Evolutionary conservation across 164 flowering plant species (phyloP).

Genomic region (Aristolochia californica): DNA sequence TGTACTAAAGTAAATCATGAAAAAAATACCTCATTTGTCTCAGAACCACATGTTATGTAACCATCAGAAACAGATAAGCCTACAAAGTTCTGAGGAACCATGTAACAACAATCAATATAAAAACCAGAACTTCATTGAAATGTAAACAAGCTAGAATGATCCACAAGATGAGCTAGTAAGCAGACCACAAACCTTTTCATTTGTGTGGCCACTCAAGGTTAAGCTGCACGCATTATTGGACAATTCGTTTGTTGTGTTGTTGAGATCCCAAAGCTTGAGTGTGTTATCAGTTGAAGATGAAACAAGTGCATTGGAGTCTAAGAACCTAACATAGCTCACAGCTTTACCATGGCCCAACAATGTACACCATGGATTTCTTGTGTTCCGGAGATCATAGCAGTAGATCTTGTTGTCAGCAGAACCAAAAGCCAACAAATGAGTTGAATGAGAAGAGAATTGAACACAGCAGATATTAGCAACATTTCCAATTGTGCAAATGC

Average conservation of each 20-base stretch:
- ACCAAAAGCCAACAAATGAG: slow-evolving; percentile 77
- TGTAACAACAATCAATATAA: slow-evolving; percentile 9
- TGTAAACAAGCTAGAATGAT: not conserved
- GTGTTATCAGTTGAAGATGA: slow-evolving; percentile 94
- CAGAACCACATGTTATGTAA: slow-evolving; percentile 92
- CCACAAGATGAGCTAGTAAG: not conserved
- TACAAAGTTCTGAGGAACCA: slow-evolving; percentile 74
- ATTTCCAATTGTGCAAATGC: slow-evolving; percentile 59
- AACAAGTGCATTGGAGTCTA: slow-evolving; percentile 74
- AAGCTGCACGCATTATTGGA: slow-evolving; percentile 64
- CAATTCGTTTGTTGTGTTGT: slow-evolving; percentile 41
- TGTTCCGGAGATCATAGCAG: slow-evolving; percentile 83
- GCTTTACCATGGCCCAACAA: slow-evolving; percentile 79
- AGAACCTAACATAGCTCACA: slow-evolving; percentile 86
- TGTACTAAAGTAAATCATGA: not conserved
- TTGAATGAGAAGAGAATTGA: slow-evolving; percentile 75
- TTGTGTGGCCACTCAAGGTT: slow-evolving; percentile 77
- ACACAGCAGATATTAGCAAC: slow-evolving; percentile 90
- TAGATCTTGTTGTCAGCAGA: slow-evolving; percentile 79
- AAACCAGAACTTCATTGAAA: not conserved
- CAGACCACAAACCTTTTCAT: slow-evolving; percentile 62
- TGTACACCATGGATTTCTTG: slow-evolving; percentile 78
- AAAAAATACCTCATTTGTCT: slow-evolving; percentile 71
- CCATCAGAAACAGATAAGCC: slow-evolving; percentile 84
- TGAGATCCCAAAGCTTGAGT: slow-evolving; percentile 89